phyloP scores from a whole-genome alignment of 2,329 filamentous ascomycete species.

The Aschersonia sp. region DNA sequence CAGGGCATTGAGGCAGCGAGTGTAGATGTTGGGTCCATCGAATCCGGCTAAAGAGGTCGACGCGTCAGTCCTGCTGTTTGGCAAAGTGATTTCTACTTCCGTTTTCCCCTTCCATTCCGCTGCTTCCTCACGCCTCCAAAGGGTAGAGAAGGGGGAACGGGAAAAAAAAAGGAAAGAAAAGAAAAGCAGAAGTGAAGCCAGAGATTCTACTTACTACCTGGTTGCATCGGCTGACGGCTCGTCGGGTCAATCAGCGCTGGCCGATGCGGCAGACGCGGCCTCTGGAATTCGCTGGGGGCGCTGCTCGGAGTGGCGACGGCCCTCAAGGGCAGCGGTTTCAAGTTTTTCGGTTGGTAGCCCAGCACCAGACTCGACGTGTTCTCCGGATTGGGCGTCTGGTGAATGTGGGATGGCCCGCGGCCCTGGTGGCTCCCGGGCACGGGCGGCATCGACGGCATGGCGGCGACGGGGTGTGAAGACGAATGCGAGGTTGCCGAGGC shows the following conservation, averaged over 20 bases:
- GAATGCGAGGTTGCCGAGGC: conserved; percentile 12
- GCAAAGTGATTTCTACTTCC: no score
- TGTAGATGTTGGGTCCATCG: conserved; percentile 79
- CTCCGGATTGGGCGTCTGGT: conserved; percentile 40
- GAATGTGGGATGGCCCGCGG: conserved; percentile 29
- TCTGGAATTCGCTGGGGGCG: conserved; percentile 49
- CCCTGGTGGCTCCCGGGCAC: conserved; percentile 15
- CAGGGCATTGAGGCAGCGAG: conserved; percentile 70
- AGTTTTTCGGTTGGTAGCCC: conserved; percentile 53
- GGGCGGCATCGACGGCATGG: conserved; percentile 15
- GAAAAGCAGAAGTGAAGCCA: not conserved
- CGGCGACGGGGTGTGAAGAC: conserved; percentile 16
- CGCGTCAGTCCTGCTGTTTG: not conserved
- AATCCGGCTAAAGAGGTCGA: conserved; percentile 31
- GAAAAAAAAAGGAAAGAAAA: not conserved
- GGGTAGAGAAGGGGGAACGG: not conserved
- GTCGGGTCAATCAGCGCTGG: conserved; percentile 11
- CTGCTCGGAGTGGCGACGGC: conserved; percentile 63
- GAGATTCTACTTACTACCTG: conserved; percentile 40
- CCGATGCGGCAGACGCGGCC: conserved; percentile 26
- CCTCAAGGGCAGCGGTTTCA: conserved; percentile 50
- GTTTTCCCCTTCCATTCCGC: no score
- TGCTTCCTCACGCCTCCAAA: not conserved
- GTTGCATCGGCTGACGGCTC: conserved; percentile 32
- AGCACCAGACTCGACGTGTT: conserved; percentile 45